Evolutionary conservation across 495 filamentous ascomycete genomes (phyloP), one percentile per base, ranked within the genome.

Genomic region (Hypoxylon lenormandii): DNA sequence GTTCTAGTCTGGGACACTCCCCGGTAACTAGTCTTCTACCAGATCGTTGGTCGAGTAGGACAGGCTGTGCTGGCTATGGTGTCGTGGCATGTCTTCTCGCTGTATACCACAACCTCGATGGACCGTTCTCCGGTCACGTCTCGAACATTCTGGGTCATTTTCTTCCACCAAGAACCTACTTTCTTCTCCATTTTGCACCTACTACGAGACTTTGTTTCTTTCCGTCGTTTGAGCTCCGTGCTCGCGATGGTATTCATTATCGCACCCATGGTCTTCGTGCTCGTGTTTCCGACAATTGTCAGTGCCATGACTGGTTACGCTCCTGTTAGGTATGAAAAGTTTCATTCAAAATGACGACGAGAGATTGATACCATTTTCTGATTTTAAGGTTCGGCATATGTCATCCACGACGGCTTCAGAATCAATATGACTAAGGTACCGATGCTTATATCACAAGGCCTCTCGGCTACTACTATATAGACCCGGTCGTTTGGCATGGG

Each of bases 251-350:
- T 49, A 19, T 64, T 55, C 19, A 64, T 64, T 42, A 64, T 64
- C 2, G 18, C 12, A 12, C 19, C 51, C 1, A 71, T 68, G 28
- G 43, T 52, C 23, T 75, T 68, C 50, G 49, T 68, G 10, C 40
- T 68, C 4, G 50, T 53, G 5, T 77, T 74, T 30, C 73, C 74
- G 1, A 77, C 71, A 0, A 19, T 76, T 6, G 26, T 55, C 18
- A 69, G 71, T 37, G 73, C 75, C 0, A 72, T 74, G 71, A 77
- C 71, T 0, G 75, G 73, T 5, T 77, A 77, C 53, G 48, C 40
- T 5, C 43, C 62, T 10, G 51, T 64, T 19, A n/a, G n/a, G n/a
- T n/a, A 54, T 30, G 49, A 10, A 49, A 21, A 37, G 67, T 5
- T 74, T 68, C 42, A 37, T 70, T 28, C 40, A 42, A n/a, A 42